phyloP scores from a whole-genome alignment of 2,329 filamentous ascomycete species.

The Proliferodiscus dingleyae region DNA sequence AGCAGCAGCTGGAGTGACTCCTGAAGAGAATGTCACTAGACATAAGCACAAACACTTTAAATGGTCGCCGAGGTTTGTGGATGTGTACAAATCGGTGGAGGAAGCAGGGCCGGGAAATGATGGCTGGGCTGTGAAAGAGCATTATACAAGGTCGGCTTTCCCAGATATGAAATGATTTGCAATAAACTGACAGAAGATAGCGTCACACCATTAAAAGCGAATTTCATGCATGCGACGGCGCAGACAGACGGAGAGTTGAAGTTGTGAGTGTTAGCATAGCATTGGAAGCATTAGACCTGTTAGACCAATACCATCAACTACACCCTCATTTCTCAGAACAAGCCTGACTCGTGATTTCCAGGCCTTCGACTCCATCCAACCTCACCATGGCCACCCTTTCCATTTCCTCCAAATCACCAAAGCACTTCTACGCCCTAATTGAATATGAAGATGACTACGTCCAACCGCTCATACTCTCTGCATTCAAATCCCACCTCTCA shows the following conservation, averaged over 20 bases:
- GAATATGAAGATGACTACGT: constrained; percentile 88
- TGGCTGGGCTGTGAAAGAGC: constrained; percentile 86
- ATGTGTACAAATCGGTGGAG: constrained; percentile 85
- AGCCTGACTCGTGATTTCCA: constrained; percentile 23
- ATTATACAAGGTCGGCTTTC: constrained; percentile 67
- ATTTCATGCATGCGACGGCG: constrained; percentile 75
- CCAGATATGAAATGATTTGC: constrained; percentile 4
- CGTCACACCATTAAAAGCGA: constrained; percentile 85
- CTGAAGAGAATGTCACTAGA: constrained; percentile 31
- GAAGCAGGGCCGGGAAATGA: constrained; percentile 77
- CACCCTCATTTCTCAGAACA: constrained; percentile 1
- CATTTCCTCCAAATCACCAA: constrained; percentile 24
- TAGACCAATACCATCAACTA: constrained; percentile 28
- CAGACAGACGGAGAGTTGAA: constrained; percentile 68
- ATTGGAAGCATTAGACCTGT: constrained; percentile 29
- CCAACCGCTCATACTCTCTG: constrained; percentile 73
- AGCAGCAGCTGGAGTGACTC: constrained; percentile 35
- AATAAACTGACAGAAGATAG: constrained; percentile 40
- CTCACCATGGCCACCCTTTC: constrained; percentile 17
- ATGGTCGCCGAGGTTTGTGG: constrained; percentile 83
- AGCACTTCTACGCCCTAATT: constrained; percentile 62
- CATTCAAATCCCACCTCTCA: constrained; percentile 61
- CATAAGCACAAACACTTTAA: constrained; percentile 86
- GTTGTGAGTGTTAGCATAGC: constrained; percentile 62
- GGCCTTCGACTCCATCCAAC: constrained; percentile 15